These are phyloP conservation scores for Lachnellula subtilissima DNA, from an alignment of 2,329 filamentous ascomycete genomes.

Conservation along the genomic window DNA sequence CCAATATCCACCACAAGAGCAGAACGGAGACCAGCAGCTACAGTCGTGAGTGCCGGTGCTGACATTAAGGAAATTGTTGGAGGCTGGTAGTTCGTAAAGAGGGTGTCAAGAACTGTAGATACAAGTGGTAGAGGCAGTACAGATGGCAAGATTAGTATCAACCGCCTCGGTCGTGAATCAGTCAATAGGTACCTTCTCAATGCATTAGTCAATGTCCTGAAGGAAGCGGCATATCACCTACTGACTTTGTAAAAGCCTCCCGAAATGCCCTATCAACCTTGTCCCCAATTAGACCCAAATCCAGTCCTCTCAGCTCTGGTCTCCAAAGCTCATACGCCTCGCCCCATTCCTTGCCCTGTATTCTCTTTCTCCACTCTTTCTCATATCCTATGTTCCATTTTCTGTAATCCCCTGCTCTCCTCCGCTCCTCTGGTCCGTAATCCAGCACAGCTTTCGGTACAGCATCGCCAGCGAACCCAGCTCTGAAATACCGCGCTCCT, in stretches of 20 bases:
- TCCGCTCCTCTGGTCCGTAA: constrained; percentile 71
- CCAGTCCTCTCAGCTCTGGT: constrained; percentile 65
- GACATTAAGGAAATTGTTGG: constrained; percentile 79
- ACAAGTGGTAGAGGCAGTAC: constrained; percentile 73
- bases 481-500: constrained; percentile 70
- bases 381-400: constrained; percentile 56
- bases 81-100: constrained; percentile 77
- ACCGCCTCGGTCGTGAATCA: constrained; percentile 69
- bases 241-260: constrained; percentile 75
- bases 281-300: constrained; percentile 77
- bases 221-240: constrained; percentile 37
- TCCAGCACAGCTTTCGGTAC: constrained; percentile 65
- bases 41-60: constrained; percentile 65
- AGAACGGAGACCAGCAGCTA: constrained; percentile 80
- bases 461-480: constrained; percentile 82
- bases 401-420: constrained; percentile 77
- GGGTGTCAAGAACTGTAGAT: constrained; percentile 66
- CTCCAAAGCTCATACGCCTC: constrained; percentile 71
- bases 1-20: constrained; percentile 85
- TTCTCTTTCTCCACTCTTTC: constrained; percentile 43
- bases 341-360: constrained; percentile 53
- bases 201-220: constrained; percentile 8
- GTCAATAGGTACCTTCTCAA: constrained; percentile 55
- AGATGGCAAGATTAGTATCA: constrained; percentile 73
- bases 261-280: constrained; percentile 79